Evolutionary conservation across 2,329 filamentous ascomycete genomes (phyloP), one percentile per base, ranked within the genome.

Genomic region (Escovopsis weberi): DNA sequence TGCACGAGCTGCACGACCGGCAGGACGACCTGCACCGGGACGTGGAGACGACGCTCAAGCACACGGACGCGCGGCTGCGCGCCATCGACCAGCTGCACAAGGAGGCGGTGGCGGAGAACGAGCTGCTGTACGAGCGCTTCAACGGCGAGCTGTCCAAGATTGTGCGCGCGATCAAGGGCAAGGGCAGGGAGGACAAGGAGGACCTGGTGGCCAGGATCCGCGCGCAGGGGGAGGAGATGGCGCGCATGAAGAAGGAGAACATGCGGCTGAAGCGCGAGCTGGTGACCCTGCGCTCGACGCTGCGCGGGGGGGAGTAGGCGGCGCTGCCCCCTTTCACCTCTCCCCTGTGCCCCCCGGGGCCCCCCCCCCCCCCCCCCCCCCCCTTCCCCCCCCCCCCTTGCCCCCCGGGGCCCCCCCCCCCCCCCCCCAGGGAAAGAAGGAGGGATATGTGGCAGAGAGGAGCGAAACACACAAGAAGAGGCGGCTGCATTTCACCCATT

Each of bases 81-180:
- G 82, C 82, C 35, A 76, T 95, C 42, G 88, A 95, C 57, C 84
- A 93, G 61, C 67, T 94, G 41, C 94, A 93, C 64, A 83, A 85
- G 50, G 86, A 94, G 55, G 76, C 80, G 12, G 86, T 80, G 52
- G 84, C 85, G 0, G 89, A 96, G 66, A 96, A 95, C 53, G 88
- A 95, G 63, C 75, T 89, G 28, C 69, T 96, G 43, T 95, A 95
- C 60, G 83, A 89, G 50, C 81, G 80, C 47, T 94, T 95, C 67
- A 94, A 95, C 54, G 75, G 78, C n/a, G 89, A 95, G 63, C 66
- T 96, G 39, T 82, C 77, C 52, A 86, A 83, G 65, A 84, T 95
- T 46, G 70, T 87, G 37, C 82, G 78, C 58, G 84, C 81, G 35
- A 70, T 91, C 39, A 78, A 77, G 58, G 75, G 75, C 46, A 81